Conservation (phyloP, 2,329 filamentous ascomycete species). For the Polychaeton citri region DNA sequence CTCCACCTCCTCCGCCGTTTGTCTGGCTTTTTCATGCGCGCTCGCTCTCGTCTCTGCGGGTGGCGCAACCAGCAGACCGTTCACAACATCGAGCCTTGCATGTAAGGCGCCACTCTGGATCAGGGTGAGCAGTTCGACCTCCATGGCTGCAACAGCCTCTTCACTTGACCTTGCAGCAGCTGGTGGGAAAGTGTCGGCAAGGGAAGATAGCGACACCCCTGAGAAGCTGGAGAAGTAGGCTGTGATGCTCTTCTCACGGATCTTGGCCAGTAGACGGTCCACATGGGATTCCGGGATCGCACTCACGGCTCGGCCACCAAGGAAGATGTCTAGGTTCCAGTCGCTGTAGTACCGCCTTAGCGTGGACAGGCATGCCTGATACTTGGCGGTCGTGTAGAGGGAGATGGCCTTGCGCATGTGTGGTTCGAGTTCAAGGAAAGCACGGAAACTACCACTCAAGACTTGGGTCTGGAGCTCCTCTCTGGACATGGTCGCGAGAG, state of each 20-base stretch:
- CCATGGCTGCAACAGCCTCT: constrained; percentile 38
- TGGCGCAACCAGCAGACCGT: constrained; percentile 62
- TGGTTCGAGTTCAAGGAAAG: constrained; percentile 81
- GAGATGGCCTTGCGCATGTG: constrained; percentile 85
- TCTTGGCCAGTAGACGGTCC: constrained; percentile 52
- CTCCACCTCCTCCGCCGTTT: constrained; percentile 58
- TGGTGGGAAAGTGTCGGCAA: constrained; percentile 63
- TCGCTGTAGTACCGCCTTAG: constrained; percentile 71
- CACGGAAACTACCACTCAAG: constrained; percentile 73
- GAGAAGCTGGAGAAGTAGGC: constrained; percentile 90
- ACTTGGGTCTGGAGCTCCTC: constrained; percentile 60
- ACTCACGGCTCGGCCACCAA: constrained; percentile 40
- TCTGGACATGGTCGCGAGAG: constrained; percentile 79
- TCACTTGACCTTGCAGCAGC: constrained; percentile 23
- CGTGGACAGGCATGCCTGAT: constrained; percentile 69
- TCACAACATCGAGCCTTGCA: constrained; percentile 73
- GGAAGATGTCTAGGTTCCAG: constrained; percentile 79
- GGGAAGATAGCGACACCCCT: constrained; percentile 64
- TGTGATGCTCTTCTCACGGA: constrained; percentile 82
- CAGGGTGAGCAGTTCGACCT: constrained; percentile 63
- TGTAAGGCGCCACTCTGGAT: constrained; percentile 60
- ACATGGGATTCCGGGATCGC: constrained; percentile 39
- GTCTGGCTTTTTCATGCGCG: constrained; percentile 57
- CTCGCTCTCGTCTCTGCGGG: constrained; percentile 51
- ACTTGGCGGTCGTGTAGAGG: constrained; percentile 82